phyloP scores from a whole-genome alignment of 371 early-diverging fungal species.

The Dichotomocladium elegans region DNA sequence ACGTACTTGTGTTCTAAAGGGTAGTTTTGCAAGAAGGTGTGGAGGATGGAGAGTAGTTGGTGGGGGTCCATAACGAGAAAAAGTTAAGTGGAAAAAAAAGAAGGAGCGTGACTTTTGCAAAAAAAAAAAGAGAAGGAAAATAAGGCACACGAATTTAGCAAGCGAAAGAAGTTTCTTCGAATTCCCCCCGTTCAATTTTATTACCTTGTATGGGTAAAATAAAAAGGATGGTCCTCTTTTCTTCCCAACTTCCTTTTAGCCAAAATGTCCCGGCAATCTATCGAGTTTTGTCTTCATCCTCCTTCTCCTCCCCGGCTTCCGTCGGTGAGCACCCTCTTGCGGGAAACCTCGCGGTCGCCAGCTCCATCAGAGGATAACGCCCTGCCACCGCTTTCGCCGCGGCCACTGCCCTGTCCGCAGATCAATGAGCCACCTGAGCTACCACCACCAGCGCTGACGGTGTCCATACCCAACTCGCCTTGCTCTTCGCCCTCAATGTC shows the following conservation, averaged over 20 bases:
- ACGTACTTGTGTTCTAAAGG: too few species aligned
- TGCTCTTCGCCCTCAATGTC: slow-evolving; percentile 9
- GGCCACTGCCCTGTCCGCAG: slow-evolving; percentile 1
- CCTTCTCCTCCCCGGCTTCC: slow-evolving; percentile 19
- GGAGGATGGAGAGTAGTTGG: slow-evolving; percentile 2
- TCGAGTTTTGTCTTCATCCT: slow-evolving; percentile 24
- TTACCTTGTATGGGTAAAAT: slow-evolving; percentile 14
- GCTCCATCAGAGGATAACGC: background rate
- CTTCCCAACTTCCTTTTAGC: background rate
- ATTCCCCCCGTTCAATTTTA: slow-evolving; percentile 10
- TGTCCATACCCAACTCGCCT: slow-evolving; percentile 12
- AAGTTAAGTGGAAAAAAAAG: background rate
- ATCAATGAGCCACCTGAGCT: background rate
- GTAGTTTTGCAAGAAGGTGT: slow-evolving; percentile 1
- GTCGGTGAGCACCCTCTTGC: slow-evolving; percentile 16
- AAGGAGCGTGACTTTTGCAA: slow-evolving; percentile 5
- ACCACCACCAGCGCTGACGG: slow-evolving; percentile 4
- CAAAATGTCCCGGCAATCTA: slow-evolving; percentile 9
- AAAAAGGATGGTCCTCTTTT: background rate
- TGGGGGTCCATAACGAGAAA: background rate
- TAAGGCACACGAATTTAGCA: background rate
- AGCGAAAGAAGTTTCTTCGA: slow-evolving; percentile 10
- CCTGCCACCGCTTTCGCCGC: background rate
- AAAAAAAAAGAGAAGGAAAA: too few species aligned
- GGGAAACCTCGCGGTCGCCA: slow-evolving; percentile 7